These are phyloP conservation scores for Ganoderma multipileum DNA, from an alignment of 1,284 basidiomycete species.

Conservation along the genomic window DNA sequence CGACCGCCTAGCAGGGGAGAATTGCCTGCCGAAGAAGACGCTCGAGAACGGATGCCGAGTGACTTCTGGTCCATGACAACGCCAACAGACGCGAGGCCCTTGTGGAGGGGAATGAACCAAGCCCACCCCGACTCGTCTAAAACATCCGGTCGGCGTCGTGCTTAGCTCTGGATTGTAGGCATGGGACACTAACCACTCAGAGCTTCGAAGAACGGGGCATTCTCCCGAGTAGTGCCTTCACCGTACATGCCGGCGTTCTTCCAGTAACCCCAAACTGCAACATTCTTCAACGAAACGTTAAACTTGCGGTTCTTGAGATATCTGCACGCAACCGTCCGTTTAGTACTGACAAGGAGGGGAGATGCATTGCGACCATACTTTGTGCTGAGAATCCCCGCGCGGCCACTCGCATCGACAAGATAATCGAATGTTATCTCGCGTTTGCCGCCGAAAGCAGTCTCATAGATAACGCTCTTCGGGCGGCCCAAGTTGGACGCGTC, in stretches of 20 bases:
- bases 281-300: conserved; percentile 72
- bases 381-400: conserved; percentile 69
- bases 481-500: conserved; percentile 26
- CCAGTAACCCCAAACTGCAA: conserved; percentile 85
- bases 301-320: conserved; percentile 74
- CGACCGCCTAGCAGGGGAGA: conserved; percentile 19
- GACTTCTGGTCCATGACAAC: conserved; percentile 71
- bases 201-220: conserved; percentile 70
- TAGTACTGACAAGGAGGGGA: neutral
- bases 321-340: conserved; percentile 29
- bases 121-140: conserved; percentile 79
- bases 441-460: conserved; percentile 33
- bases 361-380: conserved; percentile 27
- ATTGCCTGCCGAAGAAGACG: conserved; percentile 36
- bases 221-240: conserved; percentile 57
- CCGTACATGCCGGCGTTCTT: conserved; percentile 60
- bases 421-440: conserved; percentile 64
- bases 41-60: conserved; percentile 40
- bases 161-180: conserved; percentile 8
- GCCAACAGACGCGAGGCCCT: conserved; percentile 72
- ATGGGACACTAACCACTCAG: conserved; percentile 55
- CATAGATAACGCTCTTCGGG: conserved; percentile 39
- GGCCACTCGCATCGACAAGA: conserved; percentile 74
- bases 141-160: conserved; percentile 8
- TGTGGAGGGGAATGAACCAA: conserved; percentile 80